Evolutionary conservation across 2,329 filamentous ascomycete species (phyloP).

Genomic region (Phaeophleospora eucalypticola): DNA sequence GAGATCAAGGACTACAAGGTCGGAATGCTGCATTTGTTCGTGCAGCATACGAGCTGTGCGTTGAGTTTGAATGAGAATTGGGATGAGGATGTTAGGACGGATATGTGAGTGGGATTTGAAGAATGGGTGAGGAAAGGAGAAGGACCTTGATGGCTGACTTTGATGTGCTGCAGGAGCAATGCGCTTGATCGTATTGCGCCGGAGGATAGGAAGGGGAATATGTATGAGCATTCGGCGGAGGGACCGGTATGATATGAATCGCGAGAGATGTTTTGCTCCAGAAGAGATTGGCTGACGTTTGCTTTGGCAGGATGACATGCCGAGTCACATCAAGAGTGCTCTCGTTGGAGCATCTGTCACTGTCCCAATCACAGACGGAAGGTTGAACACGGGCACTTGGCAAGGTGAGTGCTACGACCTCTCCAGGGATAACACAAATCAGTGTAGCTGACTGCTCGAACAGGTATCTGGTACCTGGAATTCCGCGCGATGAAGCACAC

Average conservation of each 20-base stretch:
- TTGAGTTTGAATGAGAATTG: constrained; percentile 91
- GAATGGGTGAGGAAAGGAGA: background rate
- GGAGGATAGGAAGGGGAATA: constrained; percentile 59
- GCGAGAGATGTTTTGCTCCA: background rate
- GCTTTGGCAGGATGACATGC: constrained; percentile 99
- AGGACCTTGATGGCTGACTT: background rate
- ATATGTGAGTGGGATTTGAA: constrained; percentile 60
- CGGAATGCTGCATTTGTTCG: constrained; percentile 80
- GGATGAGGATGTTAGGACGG: constrained; percentile 74
- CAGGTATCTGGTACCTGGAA: constrained; percentile 85
- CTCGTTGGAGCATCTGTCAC: constrained; percentile 84
- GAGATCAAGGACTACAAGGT: constrained; percentile 81
- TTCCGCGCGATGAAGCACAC: constrained; percentile 74
- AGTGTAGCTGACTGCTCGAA: background rate
- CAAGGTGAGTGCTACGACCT: constrained; percentile 47
- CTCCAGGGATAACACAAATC: background rate
- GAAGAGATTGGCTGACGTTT: background rate
- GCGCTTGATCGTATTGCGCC: constrained; percentile 87
- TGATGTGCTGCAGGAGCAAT: constrained; percentile 55
- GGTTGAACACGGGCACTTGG: constrained; percentile 68
- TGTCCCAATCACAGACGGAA: constrained; percentile 85
- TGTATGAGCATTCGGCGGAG: constrained; percentile 86
- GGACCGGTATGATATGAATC: constrained; percentile 46
- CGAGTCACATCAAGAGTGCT: constrained; percentile 91
- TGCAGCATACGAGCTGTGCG: constrained; percentile 92